Conservation (phyloP, 2,329 filamentous ascomycete genomes). For the Podosphaera xanthii region DNA sequence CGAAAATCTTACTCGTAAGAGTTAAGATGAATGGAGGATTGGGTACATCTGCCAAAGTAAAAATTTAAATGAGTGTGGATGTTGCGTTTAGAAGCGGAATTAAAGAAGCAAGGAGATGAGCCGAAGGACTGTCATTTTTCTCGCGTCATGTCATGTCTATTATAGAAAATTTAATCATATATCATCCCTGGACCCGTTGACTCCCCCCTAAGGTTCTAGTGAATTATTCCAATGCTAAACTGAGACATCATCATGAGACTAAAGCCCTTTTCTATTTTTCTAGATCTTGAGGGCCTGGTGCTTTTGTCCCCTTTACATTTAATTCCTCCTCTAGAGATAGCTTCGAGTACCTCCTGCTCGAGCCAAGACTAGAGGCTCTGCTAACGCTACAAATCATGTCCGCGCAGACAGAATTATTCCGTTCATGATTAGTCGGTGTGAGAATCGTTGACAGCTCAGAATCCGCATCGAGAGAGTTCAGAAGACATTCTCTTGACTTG, state of each 20-base stretch:
- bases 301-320: background rate
- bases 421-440: background rate
- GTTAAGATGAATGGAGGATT: no score
- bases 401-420: background rate
- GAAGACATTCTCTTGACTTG: constrained; percentile 37
- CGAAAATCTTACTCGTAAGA: no score
- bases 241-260: background rate
- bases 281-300: background rate
- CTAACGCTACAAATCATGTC: background rate
- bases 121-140: background rate
- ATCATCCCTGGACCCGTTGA: background rate
- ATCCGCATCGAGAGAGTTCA: constrained; percentile 11
- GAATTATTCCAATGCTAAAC: background rate
- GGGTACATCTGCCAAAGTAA: no score
- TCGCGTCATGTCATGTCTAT: no score
- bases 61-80: no score
- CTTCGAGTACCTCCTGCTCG: background rate
- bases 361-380: background rate
- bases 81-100: no score
- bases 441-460: background rate
- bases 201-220: background rate
- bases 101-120: no score
- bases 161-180: background rate
- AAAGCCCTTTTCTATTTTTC: background rate
- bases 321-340: background rate